Percentiles rank a stretch among this genome's conserved stretches.
Conservation (phyloP, 768 basidiomycete species). For the Leccinum subgranulosum region DNA sequence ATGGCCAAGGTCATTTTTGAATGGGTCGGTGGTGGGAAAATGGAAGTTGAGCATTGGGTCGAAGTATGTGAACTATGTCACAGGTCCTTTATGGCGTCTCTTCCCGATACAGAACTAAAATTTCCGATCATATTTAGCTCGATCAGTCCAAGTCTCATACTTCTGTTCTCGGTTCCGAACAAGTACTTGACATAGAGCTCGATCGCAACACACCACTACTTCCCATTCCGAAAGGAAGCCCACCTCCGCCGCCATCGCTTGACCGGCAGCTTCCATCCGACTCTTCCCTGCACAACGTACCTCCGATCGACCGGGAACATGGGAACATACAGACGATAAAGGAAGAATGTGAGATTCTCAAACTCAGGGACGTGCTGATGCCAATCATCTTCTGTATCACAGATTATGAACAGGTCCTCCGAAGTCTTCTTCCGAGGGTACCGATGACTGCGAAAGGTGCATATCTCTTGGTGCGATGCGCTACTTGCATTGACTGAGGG, state of each 20-base stretch:
- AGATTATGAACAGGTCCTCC: slow-evolving; percentile 36
- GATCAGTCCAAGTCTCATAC: slow-evolving; percentile 37
- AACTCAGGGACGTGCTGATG: neutral
- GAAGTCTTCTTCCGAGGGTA: slow-evolving; percentile 36
- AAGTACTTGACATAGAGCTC: slow-evolving; percentile 49
- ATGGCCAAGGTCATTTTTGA: slow-evolving; percentile 39
- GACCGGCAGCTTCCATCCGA: slow-evolving; percentile 18
- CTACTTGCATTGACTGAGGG: neutral
- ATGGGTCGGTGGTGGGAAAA: slow-evolving; percentile 42
- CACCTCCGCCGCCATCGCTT: slow-evolving; percentile 26
- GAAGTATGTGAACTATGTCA: slow-evolving; percentile 34
- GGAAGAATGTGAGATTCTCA: slow-evolving; percentile 20
- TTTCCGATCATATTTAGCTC: slow-evolving; percentile 31
- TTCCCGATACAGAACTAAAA: neutral
- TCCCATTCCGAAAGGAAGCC: slow-evolving; percentile 22
- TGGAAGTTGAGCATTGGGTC: slow-evolving; percentile 51
- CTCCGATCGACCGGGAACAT: neutral
- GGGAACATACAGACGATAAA: neutral
- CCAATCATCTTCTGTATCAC: neutral
- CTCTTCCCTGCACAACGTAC: neutral
- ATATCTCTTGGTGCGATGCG: neutral
- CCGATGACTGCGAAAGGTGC: slow-evolving; percentile 45
- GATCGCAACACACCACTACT: slow-evolving; percentile 41
- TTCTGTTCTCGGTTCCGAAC: slow-evolving; percentile 45
- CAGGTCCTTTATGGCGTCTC: neutral